phyloP scores from a whole-genome alignment of 768 basidiomycete species.

The Plicaturopsis crispa region DNA sequence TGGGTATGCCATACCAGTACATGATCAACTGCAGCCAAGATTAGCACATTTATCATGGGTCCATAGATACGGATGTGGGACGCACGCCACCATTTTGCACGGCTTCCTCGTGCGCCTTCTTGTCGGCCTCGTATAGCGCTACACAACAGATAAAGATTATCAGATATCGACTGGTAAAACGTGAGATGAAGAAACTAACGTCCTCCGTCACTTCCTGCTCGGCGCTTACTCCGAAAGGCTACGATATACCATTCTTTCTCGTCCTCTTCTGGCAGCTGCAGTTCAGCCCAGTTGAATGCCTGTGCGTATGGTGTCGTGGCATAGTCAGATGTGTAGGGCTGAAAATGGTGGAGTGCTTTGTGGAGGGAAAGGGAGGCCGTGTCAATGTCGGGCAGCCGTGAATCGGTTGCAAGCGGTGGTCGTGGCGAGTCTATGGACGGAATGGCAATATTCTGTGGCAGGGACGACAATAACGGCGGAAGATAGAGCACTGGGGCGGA shows the following conservation, averaged over 20 bases:
- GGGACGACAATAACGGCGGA: constrained; percentile 76
- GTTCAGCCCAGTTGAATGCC: constrained; percentile 85
- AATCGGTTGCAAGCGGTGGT: constrained; percentile 54
- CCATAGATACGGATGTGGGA: constrained; percentile 10
- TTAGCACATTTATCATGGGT: not conserved
- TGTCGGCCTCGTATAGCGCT: constrained; percentile 86
- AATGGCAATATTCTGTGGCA: constrained; percentile 38
- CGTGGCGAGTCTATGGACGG: constrained; percentile 19
- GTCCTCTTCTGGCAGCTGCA: constrained; percentile 58
- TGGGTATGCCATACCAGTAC: constrained; percentile 92
- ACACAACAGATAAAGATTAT: constrained; percentile 2
- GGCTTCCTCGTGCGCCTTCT: constrained; percentile 87
- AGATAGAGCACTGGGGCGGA: constrained; percentile 62
- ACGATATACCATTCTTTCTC: constrained; percentile 92
- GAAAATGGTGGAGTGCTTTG: constrained; percentile 63
- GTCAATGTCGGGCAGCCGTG: constrained; percentile 81
- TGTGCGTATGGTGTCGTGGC: constrained; percentile 55
- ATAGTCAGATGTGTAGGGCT: constrained; percentile 52
- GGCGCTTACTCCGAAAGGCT: constrained; percentile 77
- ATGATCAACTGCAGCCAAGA: constrained; percentile 52
- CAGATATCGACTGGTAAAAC: constrained; percentile 5
- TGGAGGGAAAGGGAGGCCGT: constrained; percentile 79
- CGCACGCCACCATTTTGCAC: constrained; percentile 78
- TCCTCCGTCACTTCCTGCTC: constrained; percentile 58
- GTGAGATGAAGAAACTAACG: constrained; percentile 32